Evolutionary conservation across 169 alveolate species (phyloP).

Genomic region (Plasmodium gaboni): DNA sequence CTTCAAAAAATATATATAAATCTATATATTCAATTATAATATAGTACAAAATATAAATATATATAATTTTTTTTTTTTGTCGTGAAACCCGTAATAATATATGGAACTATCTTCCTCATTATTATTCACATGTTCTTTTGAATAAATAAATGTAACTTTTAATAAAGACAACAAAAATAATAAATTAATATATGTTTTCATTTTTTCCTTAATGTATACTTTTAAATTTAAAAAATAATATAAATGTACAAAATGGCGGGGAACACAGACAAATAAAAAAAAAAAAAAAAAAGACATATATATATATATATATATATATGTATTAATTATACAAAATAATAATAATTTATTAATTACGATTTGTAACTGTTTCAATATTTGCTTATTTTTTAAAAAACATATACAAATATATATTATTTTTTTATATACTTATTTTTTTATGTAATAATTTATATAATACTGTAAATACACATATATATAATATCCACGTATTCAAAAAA

Average conservation of each 20-base stretch:
- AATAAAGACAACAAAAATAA: conserved; percentile 19
- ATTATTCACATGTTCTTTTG: conserved; percentile 41
- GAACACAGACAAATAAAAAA: conserved; percentile 1
- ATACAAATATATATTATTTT: no score
- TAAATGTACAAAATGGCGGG: conserved; percentile 1
- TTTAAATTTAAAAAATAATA: conserved; percentile 2
- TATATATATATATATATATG: neutral
- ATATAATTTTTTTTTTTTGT: conserved; percentile 7
- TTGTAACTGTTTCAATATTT: no score
- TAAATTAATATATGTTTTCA: conserved; percentile 1
- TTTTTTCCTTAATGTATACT: conserved; percentile 2
- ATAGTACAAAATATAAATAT: neutral
- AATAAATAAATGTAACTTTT: neutral
- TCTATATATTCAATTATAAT: conserved; percentile 12
- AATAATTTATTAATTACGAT: no score
- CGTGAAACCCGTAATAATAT: conserved; percentile 60
- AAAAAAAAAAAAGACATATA: neutral
- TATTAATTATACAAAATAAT: no score
- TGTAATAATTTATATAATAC: no score
- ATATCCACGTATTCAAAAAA: no score
- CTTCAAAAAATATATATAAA: conserved; percentile 28
- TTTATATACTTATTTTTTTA: no score
- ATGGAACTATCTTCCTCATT: conserved; percentile 63
- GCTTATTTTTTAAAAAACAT: no score
- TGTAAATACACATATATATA: no score